Evolutionary conservation across 2,329 filamentous ascomycete genomes (phyloP).

Genomic region (Calonectria pauciramosa): DNA sequence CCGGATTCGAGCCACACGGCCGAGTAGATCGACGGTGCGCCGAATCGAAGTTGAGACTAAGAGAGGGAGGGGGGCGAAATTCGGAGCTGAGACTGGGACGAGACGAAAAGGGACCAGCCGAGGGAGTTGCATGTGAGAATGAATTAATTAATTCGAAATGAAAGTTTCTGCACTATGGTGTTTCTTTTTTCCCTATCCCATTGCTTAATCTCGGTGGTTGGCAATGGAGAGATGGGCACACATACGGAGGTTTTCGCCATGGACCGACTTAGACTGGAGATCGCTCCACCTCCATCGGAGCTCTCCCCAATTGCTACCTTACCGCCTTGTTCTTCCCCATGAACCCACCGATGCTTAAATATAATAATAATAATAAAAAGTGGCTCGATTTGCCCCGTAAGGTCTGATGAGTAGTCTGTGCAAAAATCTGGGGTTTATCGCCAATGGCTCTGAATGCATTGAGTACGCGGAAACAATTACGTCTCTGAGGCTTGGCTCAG

Average conservation of each 20-base stretch:
- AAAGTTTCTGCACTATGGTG: neutral
- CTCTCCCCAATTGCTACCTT: conserved; percentile 3
- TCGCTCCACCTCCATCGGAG: conserved; percentile 8
- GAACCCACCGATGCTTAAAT: conserved; percentile 13
- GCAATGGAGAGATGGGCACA: neutral
- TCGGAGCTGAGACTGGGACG: neutral
- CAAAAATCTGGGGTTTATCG: conserved; percentile 14
- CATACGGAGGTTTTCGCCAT: neutral
- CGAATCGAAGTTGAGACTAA: conserved; percentile 22
- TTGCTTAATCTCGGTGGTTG: conserved; percentile 9
- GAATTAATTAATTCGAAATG: neutral
- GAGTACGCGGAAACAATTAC: neutral
- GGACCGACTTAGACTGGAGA: neutral
- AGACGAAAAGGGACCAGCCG: neutral
- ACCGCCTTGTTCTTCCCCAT: neutral
- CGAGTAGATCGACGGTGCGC: conserved; percentile 42
- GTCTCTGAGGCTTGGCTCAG: neutral
- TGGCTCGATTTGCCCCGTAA: conserved; percentile 27
- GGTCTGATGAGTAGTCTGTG: conserved; percentile 9
- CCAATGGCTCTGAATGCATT: neutral
- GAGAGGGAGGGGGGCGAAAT: conserved; percentile 14
- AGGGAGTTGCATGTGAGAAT: conserved; percentile 18
- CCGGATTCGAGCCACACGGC: conserved; percentile 43
- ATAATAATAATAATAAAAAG: conserved; percentile 11
- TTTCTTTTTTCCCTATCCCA: neutral